A percentile compares a stretch with the other conserved stretches of the same genome.
Evolutionary conservation across 2,329 filamentous ascomycete genomes (phyloP).

Genomic region (Beauveria australis): DNA sequence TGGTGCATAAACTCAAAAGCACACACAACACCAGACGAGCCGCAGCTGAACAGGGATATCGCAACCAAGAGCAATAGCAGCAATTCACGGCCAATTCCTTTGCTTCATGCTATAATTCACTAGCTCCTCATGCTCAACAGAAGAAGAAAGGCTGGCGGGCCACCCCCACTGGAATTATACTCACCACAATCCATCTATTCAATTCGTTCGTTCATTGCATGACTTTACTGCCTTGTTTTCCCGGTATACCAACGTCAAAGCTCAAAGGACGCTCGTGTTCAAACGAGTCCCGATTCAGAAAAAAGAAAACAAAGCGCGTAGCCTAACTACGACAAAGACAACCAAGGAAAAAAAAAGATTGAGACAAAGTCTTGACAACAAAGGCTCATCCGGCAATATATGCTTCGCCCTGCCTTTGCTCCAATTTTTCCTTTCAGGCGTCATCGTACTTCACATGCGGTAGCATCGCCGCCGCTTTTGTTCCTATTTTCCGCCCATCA

Average conservation of each 20-base stretch:
- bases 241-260: neutral
- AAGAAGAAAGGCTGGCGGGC: neutral
- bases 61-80: no score
- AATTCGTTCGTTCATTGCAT: neutral
- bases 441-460: neutral
- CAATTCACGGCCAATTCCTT: no score
- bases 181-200: no score
- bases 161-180: neutral
- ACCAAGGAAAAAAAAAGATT: neutral
- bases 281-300: neutral
- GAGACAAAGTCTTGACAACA: neutral
- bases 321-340: neutral
- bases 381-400: no score
- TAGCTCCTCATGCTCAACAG: neutral
- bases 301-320: neutral
- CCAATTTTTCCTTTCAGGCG: neutral
- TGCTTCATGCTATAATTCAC: no score
- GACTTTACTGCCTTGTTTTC: neutral
- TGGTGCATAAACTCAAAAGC: neutral
- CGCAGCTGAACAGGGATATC: no score
- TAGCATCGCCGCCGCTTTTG: neutral
- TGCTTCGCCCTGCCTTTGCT: neutral
- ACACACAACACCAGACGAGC: no score
- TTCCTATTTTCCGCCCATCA: no score
- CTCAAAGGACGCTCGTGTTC: neutral